phyloP scores from a whole-genome alignment of 352 stramenopile species.

The Phytopythium helicoides region DNA sequence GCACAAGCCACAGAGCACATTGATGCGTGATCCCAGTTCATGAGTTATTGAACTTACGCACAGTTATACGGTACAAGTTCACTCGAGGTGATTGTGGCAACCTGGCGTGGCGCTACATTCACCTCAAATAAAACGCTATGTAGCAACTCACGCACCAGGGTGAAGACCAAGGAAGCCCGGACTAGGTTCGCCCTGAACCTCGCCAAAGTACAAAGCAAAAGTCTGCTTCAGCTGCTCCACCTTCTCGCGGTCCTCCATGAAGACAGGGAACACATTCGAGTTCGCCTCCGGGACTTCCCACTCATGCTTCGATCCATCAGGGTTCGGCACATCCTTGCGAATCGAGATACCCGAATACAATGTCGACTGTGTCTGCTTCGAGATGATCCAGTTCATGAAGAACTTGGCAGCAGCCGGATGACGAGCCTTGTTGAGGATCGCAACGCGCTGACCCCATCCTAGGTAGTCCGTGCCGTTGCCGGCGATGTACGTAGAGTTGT shows the following conservation, averaged over 20 bases:
- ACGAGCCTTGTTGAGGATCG: slow-evolving; percentile 15
- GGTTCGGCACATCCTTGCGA: slow-evolving; percentile 3
- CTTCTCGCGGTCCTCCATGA: slow-evolving; percentile 45
- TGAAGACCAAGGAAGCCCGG: slow-evolving; percentile 32
- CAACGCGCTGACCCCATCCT: slow-evolving; percentile 21
- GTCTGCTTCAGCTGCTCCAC: slow-evolving; percentile 38
- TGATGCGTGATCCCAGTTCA: no score
- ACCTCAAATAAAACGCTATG: no score
- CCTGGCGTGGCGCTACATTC: no score
- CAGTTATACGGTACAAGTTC: no score
- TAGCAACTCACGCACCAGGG: slow-evolving; percentile 27
- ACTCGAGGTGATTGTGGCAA: no score
- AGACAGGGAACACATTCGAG: slow-evolving; percentile 10
- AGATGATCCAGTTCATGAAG: slow-evolving; percentile 22
- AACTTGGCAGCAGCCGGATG: slow-evolving; percentile 13
- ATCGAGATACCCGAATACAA: not conserved
- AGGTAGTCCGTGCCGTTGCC: slow-evolving; percentile 20
- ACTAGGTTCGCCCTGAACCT: slow-evolving; percentile 38
- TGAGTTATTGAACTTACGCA: no score
- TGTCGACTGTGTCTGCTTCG: slow-evolving; percentile 4
- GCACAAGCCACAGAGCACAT: no score
- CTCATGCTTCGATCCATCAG: not conserved
- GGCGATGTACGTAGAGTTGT: slow-evolving; percentile 5
- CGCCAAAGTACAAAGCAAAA: slow-evolving; percentile 50
- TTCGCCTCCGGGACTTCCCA: slow-evolving; percentile 3